Evolutionary conservation across 2,329 filamentous ascomycete genomes (phyloP).

Genomic region (Monosporascus sp.): DNA sequence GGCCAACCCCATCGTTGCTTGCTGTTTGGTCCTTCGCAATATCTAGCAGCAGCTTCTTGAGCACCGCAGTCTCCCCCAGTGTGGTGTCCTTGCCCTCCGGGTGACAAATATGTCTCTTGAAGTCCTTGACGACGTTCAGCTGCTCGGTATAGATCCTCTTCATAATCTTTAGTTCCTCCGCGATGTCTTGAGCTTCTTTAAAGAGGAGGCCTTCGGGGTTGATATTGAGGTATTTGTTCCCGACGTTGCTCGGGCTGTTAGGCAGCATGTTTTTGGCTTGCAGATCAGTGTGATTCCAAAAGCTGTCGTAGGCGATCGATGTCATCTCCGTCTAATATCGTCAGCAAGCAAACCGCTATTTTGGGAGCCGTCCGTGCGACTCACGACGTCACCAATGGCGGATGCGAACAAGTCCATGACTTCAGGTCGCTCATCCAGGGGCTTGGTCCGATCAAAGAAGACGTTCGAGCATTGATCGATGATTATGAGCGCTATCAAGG

Average conservation of each 20-base stretch:
- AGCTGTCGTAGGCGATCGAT: background rate
- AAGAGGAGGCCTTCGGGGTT: constrained; percentile 25
- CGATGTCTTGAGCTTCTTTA: constrained; percentile 25
- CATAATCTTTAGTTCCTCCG: constrained; percentile 28
- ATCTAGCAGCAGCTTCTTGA: constrained; percentile 2
- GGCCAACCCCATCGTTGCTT: constrained; percentile 1
- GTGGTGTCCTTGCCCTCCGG: background rate
- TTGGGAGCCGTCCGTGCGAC: background rate
- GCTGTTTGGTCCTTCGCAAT: background rate
- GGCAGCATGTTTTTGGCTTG: constrained; percentile 6
- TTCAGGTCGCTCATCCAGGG: constrained; percentile 22
- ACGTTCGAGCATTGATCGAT: constrained; percentile 31
- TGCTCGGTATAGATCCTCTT: constrained; percentile 22
- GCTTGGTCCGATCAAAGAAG: constrained; percentile 29
- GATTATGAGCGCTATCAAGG: constrained; percentile 23
- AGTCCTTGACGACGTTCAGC: constrained; percentile 7
- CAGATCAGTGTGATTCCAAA: background rate
- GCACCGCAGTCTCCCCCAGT: background rate
- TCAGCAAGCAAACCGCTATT: constrained; percentile 7
- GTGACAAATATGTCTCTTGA: constrained; percentile 2
- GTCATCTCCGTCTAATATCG: constrained; percentile 1
- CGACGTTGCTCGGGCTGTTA: background rate
- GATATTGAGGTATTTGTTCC: constrained; percentile 12
- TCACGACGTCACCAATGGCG: constrained; percentile 23
- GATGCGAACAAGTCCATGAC: constrained; percentile 27